phyloP scores from a whole-genome alignment of 164 flowering plant genomes.

The Stephania japonica region DNA sequence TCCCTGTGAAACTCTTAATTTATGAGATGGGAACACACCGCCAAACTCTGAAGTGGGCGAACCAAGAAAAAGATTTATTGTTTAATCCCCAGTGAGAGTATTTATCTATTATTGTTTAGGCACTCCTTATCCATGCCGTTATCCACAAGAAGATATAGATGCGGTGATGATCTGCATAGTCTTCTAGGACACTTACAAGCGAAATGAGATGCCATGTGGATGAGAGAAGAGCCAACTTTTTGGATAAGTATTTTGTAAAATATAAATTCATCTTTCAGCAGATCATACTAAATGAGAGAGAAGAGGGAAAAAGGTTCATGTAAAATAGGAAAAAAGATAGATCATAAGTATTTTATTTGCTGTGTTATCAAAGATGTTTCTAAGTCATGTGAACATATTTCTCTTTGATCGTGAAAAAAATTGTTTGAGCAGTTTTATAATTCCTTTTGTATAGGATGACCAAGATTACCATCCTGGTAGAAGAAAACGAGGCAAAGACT shows the following conservation, averaged over 20 bases:
- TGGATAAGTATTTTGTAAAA: background rate
- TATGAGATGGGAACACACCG: too few relatives aligned
- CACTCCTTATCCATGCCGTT: too few relatives aligned
- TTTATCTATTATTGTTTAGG: too few relatives aligned
- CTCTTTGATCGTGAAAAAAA: background rate
- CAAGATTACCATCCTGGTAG: constrained; percentile 92
- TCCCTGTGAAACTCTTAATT: too few relatives aligned
- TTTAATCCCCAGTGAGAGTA: too few relatives aligned
- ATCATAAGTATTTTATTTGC: too few relatives aligned
- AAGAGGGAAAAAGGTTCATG: background rate
- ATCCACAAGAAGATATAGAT: background rate
- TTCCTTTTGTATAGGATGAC: constrained; percentile 27
- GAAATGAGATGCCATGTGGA: background rate
- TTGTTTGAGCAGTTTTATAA: too few relatives aligned
- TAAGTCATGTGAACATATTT: background rate
- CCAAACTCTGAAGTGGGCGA: too few relatives aligned
- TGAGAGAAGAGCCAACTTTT: background rate
- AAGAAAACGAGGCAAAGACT: constrained; percentile 91
- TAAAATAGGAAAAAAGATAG: background rate
- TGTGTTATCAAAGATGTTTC: background rate
- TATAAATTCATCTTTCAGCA: background rate
- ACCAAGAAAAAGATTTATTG: too few relatives aligned
- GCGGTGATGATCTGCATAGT: background rate
- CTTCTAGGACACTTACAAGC: background rate
- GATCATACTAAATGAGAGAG: background rate